phyloP scores from a whole-genome alignment of 73 alveolate genomes.

The Stentor coeruleus region DNA sequence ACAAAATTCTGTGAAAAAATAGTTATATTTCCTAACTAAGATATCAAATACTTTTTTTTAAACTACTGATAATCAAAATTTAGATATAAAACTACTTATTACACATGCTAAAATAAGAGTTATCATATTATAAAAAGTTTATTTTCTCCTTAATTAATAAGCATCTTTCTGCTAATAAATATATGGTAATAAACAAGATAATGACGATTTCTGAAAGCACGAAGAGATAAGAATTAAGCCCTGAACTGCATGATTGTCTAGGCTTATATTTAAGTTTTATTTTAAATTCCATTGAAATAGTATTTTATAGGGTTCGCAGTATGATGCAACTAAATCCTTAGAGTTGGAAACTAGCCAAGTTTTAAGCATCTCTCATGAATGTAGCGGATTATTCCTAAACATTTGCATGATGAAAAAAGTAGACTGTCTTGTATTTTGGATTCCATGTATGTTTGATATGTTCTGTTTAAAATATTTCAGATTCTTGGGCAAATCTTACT shows the following conservation, averaged over 20 bases:
- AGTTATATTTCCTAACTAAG: not conserved
- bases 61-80: not conserved
- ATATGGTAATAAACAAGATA: not conserved
- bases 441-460: constrained; percentile 37
- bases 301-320: not conserved
- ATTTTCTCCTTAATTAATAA: not conserved
- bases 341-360: constrained; percentile 53
- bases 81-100: not conserved
- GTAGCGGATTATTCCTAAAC: constrained; percentile 79
- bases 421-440: constrained; percentile 57
- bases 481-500: no score
- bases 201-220: not conserved
- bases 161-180: not conserved
- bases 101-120: not conserved
- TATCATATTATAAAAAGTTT: not conserved
- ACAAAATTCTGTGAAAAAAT: not conserved
- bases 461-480: no score
- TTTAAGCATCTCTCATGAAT: constrained; percentile 79
- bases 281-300: not conserved
- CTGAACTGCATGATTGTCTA: not conserved
- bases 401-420: constrained; percentile 75
- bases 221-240: not conserved
- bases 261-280: not conserved
- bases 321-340: not conserved
- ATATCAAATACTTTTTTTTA: not conserved